Evolutionary conservation across 2,329 filamentous ascomycete species (phyloP).

Genomic region (Fusarium sterilihyphosum): DNA sequence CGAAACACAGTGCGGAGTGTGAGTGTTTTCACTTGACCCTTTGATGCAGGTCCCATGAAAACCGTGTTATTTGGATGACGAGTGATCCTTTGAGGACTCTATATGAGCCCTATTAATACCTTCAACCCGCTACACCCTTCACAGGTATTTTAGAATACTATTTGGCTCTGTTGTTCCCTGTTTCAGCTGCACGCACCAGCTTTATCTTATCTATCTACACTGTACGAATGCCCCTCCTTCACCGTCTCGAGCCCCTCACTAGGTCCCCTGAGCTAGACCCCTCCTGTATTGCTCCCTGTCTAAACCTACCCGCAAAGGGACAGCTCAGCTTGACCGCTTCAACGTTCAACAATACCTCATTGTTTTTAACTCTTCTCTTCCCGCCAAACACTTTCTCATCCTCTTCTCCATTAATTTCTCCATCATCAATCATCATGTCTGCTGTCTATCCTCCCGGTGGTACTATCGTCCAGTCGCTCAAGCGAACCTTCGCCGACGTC

Average conservation of each 20-base stretch:
- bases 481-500: slow-evolving; percentile 85
- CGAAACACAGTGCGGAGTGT: slow-evolving; percentile 30
- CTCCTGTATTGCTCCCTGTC: slow-evolving; percentile 28
- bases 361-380: slow-evolving; percentile 26
- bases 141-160: background rate
- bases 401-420: slow-evolving; percentile 6
- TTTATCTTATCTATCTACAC: slow-evolving; percentile 42
- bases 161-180: background rate
- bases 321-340: slow-evolving; percentile 43
- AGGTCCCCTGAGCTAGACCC: slow-evolving; percentile 36
- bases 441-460: slow-evolving; percentile 67
- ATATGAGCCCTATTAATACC: background rate
- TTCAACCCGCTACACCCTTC: background rate
- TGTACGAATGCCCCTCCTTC: slow-evolving; percentile 42
- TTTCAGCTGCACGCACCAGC: background rate
- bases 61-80: background rate
- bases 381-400: slow-evolving; percentile 9
- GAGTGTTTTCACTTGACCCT: background rate
- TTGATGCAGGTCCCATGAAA: background rate
- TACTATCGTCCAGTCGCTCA: slow-evolving; percentile 88
- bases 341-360: slow-evolving; percentile 34
- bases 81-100: background rate
- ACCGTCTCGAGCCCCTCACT: slow-evolving; percentile 35
- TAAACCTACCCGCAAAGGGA: slow-evolving; percentile 34
- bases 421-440: slow-evolving; percentile 58